Percentiles rank a stretch among this genome's conserved stretches.
Evolutionary conservation across 1,284 basidiomycete genomes (phyloP).

Genomic region (Cutaneotrichosporon sp.): DNA sequence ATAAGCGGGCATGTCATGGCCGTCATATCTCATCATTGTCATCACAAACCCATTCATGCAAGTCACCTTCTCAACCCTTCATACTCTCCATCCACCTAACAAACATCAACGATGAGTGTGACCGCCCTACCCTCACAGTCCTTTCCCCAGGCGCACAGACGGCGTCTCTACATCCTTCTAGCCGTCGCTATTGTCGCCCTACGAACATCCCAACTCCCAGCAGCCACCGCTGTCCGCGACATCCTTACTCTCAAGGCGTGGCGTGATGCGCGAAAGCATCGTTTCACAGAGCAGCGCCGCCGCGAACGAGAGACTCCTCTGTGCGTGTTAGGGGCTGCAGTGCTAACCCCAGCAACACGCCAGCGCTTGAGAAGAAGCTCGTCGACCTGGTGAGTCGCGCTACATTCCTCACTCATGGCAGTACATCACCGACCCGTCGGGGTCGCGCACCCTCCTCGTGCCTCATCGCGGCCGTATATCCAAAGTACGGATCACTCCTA

Average conservation of each 20-base stretch:
- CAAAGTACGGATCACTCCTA: conserved; percentile 58
- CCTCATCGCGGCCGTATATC: conserved; percentile 64
- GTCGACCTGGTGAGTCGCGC: conserved; percentile 46
- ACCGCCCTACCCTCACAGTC: conserved; percentile 23
- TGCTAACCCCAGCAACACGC: conserved; percentile 43
- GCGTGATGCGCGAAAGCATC: conserved; percentile 30
- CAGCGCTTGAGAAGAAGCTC: conserved; percentile 52
- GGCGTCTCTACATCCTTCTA: conserved; percentile 22
- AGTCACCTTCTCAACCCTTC: background rate
- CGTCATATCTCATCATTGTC: background rate
- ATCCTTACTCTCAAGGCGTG: conserved; percentile 32
- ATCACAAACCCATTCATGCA: background rate
- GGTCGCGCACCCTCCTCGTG: conserved; percentile 65
- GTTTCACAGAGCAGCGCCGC: conserved; percentile 34
- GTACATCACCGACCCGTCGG: conserved; percentile 53
- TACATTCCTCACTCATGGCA: conserved; percentile 15
- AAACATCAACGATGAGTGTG: conserved; percentile 16
- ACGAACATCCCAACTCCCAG: conserved; percentile 7
- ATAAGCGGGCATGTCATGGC: background rate
- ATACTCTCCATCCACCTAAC: background rate
- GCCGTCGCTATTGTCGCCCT: conserved; percentile 23
- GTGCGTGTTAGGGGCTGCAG: conserved; percentile 26
- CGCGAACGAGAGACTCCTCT: conserved; percentile 48
- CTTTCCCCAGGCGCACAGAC: conserved; percentile 21
- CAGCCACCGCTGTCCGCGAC: conserved; percentile 21